These are phyloP conservation scores for Pseudoscleropodium purum DNA, from an alignment of 225 moss, liverwort and hornwort genomes.

Conservation along the genomic window DNA sequence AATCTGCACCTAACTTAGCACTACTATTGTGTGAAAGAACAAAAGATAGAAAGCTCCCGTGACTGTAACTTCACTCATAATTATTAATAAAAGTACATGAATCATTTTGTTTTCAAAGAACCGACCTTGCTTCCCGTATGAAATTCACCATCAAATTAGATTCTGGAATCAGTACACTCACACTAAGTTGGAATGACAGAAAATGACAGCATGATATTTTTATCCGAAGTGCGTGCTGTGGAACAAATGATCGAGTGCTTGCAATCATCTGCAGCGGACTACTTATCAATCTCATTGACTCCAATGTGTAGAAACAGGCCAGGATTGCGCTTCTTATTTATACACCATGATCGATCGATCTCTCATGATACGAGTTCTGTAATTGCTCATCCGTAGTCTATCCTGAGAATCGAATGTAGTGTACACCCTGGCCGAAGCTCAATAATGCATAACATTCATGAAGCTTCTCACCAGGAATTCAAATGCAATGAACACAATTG, in stretches of 20 bases:
- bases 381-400: neutral
- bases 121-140: neutral
- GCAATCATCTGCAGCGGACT: neutral
- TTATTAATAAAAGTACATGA: neutral
- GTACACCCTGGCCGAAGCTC: neutral
- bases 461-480: neutral
- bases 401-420: neutral
- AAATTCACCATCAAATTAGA: neutral
- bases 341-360: neutral
- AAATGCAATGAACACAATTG: neutral
- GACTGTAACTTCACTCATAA: neutral
- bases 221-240: neutral
- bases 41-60: neutral
- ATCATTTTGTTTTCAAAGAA: neutral
- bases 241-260: neutral
- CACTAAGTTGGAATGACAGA: neutral
- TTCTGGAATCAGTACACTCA: neutral
- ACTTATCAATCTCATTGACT: neutral
- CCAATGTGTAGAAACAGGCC: neutral
- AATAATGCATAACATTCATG: neutral
- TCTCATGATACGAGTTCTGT: neutral
- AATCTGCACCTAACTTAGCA: neutral
- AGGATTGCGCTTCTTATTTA: neutral
- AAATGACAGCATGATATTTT: neutral
- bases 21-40: neutral